Percentiles rank a stretch among this genome's conserved stretches.
phyloP scores from a whole-genome alignment of 352 stramenopile species.

The Phytophthora citricola region DNA sequence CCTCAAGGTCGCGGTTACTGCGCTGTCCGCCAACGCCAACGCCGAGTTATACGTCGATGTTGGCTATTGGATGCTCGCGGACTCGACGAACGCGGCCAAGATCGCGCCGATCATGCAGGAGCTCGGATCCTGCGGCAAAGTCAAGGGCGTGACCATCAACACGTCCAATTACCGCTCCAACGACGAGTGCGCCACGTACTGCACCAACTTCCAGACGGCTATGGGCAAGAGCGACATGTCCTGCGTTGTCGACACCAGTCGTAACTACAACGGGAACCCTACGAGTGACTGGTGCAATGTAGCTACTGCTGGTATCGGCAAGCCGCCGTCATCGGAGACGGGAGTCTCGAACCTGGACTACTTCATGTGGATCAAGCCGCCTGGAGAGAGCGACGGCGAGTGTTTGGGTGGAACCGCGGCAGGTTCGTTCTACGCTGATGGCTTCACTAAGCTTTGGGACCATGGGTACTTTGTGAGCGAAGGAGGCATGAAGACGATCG shows the following conservation, averaged over 20 bases:
- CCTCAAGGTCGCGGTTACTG: slow-evolving; percentile 45
- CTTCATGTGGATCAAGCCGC: slow-evolving; percentile 70
- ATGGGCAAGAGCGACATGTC: slow-evolving; percentile 44
- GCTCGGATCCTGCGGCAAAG: slow-evolving; percentile 35
- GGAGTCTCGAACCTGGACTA: slow-evolving; percentile 58
- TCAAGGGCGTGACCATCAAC: slow-evolving; percentile 73
- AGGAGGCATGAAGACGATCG: slow-evolving; percentile 21
- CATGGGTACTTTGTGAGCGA: slow-evolving; percentile 61
- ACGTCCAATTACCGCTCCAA: slow-evolving; percentile 74
- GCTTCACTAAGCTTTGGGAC: slow-evolving; percentile 69
- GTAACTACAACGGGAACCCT: slow-evolving; percentile 53
- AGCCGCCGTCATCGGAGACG: slow-evolving; percentile 49
- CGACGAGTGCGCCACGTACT: slow-evolving; percentile 46
- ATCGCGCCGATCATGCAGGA: slow-evolving; percentile 50
- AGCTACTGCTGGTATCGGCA: slow-evolving; percentile 54
- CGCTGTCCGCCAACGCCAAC: slow-evolving; percentile 59
- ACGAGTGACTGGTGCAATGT: slow-evolving; percentile 76
- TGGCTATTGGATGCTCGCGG: slow-evolving; percentile 60
- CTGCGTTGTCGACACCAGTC: slow-evolving; percentile 69
- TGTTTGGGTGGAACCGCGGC: slow-evolving; percentile 54
- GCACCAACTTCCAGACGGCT: slow-evolving; percentile 55
- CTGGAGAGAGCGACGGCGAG: slow-evolving; percentile 63
- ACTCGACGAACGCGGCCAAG: slow-evolving; percentile 27
- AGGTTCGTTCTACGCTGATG: slow-evolving; percentile 55
- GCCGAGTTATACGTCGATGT: slow-evolving; percentile 71